These are phyloP conservation scores for Heritiera littoralis DNA, from an alignment of 345 rosid species.

Conservation along the genomic window DNA sequence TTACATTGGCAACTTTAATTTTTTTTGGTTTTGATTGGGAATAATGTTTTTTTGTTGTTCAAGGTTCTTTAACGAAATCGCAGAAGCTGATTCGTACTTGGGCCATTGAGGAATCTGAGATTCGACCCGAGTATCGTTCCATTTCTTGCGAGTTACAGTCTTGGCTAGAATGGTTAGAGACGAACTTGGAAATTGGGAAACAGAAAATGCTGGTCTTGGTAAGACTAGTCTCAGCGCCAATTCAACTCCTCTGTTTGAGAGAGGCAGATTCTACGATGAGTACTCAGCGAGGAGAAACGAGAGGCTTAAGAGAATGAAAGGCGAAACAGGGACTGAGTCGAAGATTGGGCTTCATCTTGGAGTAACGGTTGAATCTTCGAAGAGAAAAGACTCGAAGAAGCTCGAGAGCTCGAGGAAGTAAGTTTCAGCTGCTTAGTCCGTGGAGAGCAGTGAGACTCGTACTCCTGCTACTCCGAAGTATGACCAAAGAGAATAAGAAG, in stretches of 20 bases:
- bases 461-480: conserved; percentile 48
- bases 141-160: conserved; percentile 72
- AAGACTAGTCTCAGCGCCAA: conserved; percentile 14
- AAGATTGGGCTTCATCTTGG: neutral
- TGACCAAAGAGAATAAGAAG: conserved; percentile 69
- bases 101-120: conserved; percentile 40
- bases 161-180: conserved; percentile 53
- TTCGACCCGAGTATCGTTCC: conserved; percentile 53
- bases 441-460: conserved; percentile 32
- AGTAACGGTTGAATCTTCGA: neutral
- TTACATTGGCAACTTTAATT: no score
- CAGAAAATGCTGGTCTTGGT: conserved; percentile 7
- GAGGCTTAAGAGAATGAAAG: conserved; percentile 62
- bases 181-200: conserved; percentile 39
- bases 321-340: conserved; percentile 18
- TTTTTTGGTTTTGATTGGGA: neutral
- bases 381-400: conserved; percentile 7
- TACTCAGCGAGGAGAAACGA: conserved; percentile 86
- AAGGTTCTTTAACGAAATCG: conserved; percentile 59
- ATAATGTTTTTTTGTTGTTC: conserved; percentile 2
- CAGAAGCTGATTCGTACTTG: conserved; percentile 43
- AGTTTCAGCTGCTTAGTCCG: conserved; percentile 42
- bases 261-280: conserved; percentile 83
- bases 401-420: conserved; percentile 32
- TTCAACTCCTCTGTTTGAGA: conserved; percentile 55